A percentile compares a stretch with the other conserved stretches of the same genome.
phyloP scores from a whole-genome alignment of 345 rosid genomes.

The Reutealis trisperma region DNA sequence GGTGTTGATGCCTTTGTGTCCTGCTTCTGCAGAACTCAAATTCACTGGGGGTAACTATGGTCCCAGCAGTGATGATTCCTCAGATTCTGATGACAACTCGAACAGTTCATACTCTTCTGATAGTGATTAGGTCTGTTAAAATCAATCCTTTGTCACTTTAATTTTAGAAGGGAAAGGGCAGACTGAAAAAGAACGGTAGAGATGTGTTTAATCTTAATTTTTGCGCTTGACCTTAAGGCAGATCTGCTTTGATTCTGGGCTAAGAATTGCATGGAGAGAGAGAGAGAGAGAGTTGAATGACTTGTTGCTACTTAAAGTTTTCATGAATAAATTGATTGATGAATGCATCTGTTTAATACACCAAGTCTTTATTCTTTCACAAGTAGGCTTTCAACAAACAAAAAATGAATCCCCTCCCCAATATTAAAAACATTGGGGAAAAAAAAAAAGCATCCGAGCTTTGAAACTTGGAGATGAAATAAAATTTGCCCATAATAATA shows the following conservation, averaged over 20 bases:
- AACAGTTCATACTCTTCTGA: constrained; percentile 4
- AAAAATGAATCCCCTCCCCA: too few species aligned
- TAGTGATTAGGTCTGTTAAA: neutral
- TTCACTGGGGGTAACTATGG: neutral
- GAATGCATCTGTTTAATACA: neutral
- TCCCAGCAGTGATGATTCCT: constrained; percentile 5
- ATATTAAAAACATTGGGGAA: too few species aligned
- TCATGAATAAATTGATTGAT: neutral
- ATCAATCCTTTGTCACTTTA: neutral
- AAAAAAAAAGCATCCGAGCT: too few species aligned
- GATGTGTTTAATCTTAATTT: neutral
- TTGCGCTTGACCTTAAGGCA: neutral
- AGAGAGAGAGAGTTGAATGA: neutral
- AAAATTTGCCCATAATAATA: too few species aligned
- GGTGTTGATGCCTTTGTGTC: neutral
- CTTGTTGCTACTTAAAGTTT: neutral
- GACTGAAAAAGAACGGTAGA: neutral
- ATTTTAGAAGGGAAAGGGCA: neutral
- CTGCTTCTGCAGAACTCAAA: neutral
- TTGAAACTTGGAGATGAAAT: too few species aligned
- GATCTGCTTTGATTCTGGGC: neutral
- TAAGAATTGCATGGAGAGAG: neutral
- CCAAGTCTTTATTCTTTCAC: too few species aligned
- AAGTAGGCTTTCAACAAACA: too few species aligned
- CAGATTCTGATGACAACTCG: constrained; percentile 12